phyloP scores from a whole-genome alignment of 176 grass and related monocot species.

The Alopecurus myosuroides region DNA sequence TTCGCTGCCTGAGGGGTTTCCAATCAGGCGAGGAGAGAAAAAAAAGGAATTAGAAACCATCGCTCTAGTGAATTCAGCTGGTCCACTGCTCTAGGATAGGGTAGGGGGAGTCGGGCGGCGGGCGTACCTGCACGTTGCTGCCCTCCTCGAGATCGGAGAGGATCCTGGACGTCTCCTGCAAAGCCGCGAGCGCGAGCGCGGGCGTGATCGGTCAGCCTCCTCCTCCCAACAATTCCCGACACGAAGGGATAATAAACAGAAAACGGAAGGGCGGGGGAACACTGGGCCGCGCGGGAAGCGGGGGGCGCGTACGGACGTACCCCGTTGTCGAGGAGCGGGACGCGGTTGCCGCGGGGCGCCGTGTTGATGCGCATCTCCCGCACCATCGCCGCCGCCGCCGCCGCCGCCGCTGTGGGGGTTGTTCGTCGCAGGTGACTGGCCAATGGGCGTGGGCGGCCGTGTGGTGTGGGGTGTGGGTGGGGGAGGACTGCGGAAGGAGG shows the following conservation, averaged over 20 bases:
- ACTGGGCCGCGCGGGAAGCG: not conserved
- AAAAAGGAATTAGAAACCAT: not conserved
- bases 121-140: conserved; percentile 61
- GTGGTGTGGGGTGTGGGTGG: not conserved
- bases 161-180: conserved; percentile 53
- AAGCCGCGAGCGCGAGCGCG: not conserved
- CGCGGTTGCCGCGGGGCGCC: conserved; percentile 21
- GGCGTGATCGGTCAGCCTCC: not conserved
- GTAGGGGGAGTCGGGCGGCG: not conserved
- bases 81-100: not conserved
- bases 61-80: not conserved
- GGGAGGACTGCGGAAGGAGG: not conserved
- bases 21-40: not conserved
- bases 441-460: not conserved
- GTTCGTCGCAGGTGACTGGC: not conserved
- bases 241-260: not conserved
- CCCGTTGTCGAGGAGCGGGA: conserved; percentile 50
- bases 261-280: not conserved
- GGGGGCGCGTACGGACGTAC: not conserved
- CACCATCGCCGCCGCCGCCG: conserved; percentile 33
- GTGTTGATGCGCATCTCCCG: conserved; percentile 56
- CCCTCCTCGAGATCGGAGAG: conserved; percentile 85
- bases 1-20: conserved; percentile 48
- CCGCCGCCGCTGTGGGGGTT: not conserved
- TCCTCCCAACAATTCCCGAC: not conserved